Conservation (phyloP, 2,329 filamentous ascomycete genomes). For the Magnaporthales sp. region DNA sequence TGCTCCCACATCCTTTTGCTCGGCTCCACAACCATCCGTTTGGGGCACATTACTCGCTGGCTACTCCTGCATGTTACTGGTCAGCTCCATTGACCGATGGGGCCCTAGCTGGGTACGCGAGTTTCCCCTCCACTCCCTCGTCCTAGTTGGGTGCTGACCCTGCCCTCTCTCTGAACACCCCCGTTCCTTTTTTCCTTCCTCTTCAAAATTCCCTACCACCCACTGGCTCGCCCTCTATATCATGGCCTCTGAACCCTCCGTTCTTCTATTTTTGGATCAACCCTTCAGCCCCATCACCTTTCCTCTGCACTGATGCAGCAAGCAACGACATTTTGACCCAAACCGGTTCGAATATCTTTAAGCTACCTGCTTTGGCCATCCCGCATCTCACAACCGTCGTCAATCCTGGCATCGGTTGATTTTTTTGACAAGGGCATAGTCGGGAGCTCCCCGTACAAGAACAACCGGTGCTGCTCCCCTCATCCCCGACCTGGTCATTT, state of each 20-base stretch:
- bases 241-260: not conserved
- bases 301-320: not conserved
- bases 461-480: not conserved
- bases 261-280: not conserved
- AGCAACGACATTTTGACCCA: not conserved
- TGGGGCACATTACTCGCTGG: not conserved
- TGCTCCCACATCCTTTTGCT: not conserved
- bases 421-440: not conserved
- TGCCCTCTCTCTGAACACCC: not conserved
- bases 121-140: not conserved
- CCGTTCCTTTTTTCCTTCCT: not conserved
- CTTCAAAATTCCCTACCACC: not conserved
- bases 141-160: not conserved
- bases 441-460: not conserved
- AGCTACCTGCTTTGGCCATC: not conserved
- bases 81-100: not conserved
- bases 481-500: not conserved
- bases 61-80: not conserved
- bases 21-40: not conserved
- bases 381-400: not conserved
- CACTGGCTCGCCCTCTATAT: not conserved
- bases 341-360: not conserved
- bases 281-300: not conserved
- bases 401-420: not conserved
- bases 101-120: not conserved